A percentile compares a stretch with the other conserved stretches of the same genome.
Evolutionary conservation across 2,329 filamentous ascomycete species (phyloP).

Genomic region (Helotiales sp.): DNA sequence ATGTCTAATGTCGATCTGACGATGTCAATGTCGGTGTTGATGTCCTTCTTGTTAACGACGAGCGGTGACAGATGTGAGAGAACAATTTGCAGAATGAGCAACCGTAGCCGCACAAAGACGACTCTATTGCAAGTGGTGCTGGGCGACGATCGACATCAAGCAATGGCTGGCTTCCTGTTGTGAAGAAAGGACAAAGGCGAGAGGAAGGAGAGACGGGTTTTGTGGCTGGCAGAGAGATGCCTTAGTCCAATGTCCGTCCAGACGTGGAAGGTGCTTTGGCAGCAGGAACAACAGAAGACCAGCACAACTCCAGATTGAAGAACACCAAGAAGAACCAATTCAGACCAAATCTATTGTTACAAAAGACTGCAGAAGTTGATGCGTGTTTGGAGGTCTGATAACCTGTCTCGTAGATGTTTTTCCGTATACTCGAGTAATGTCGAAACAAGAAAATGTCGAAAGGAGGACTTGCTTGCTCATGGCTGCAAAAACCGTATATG

Average conservation of each 20-base stretch:
- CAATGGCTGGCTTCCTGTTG: neutral
- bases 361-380: neutral
- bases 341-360: neutral
- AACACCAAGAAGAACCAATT: neutral
- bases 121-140: slow-evolving; percentile 17
- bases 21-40: too few species aligned
- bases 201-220: slow-evolving; percentile 12
- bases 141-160: slow-evolving; percentile 4
- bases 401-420: too few species aligned
- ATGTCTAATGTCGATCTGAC: too few species aligned
- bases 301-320: neutral
- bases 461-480: too few species aligned
- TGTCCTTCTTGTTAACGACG: neutral
- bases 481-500: too few species aligned
- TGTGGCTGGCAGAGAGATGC: slow-evolving; percentile 1
- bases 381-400: neutral
- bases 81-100: slow-evolving; percentile 28
- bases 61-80: neutral
- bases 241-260: neutral
- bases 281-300: neutral
- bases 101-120: slow-evolving; percentile 25
- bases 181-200: slow-evolving; percentile 2
- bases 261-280: neutral
- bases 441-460: too few species aligned
- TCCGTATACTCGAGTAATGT: too few species aligned